Conservation (phyloP, 2,329 filamentous ascomycete genomes). For the Penicillium sp. region DNA sequence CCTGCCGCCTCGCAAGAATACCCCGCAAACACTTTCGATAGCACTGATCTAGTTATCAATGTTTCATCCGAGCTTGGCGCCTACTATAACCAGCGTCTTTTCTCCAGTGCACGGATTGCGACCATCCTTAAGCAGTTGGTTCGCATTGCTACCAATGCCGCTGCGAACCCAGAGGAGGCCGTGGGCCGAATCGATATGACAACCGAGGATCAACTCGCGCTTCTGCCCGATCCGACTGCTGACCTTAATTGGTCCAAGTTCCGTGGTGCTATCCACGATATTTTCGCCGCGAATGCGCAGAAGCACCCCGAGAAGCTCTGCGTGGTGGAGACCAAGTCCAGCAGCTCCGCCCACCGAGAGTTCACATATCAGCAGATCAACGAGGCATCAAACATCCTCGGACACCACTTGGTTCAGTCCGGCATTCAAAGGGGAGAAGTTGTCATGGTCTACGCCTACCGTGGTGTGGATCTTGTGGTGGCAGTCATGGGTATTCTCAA, state of each 20-base stretch:
- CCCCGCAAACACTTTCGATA: constrained; percentile 52
- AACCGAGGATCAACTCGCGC: constrained; percentile 41
- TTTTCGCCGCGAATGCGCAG: constrained; percentile 59
- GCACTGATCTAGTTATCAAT: constrained; percentile 51
- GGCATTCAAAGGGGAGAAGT: constrained; percentile 82
- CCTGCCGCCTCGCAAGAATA: constrained; percentile 50
- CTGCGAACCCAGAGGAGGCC: constrained; percentile 46
- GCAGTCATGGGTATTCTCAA: constrained; percentile 78
- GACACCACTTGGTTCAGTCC: constrained; percentile 75
- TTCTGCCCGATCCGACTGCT: constrained; percentile 51
- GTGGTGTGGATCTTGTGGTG: constrained; percentile 77
- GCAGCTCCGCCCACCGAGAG: constrained; percentile 61
- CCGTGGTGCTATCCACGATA: constrained; percentile 53
- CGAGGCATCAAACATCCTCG: constrained; percentile 79
- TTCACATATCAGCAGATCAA: constrained; percentile 90
- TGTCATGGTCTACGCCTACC: constrained; percentile 89
- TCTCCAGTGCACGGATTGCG: constrained; percentile 53
- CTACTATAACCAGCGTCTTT: constrained; percentile 54
- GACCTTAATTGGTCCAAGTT: constrained; percentile 55
- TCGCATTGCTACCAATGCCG: constrained; percentile 49
- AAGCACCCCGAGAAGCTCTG: constrained; percentile 71
- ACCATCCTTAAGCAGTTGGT: constrained; percentile 52
- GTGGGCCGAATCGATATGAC: constrained; percentile 54
- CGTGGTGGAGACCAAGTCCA: constrained; percentile 67
- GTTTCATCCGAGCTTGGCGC: constrained; percentile 48